phyloP scores from a whole-genome alignment of 2,329 filamentous ascomycete genomes.

The Dactylellina haptotyla region DNA sequence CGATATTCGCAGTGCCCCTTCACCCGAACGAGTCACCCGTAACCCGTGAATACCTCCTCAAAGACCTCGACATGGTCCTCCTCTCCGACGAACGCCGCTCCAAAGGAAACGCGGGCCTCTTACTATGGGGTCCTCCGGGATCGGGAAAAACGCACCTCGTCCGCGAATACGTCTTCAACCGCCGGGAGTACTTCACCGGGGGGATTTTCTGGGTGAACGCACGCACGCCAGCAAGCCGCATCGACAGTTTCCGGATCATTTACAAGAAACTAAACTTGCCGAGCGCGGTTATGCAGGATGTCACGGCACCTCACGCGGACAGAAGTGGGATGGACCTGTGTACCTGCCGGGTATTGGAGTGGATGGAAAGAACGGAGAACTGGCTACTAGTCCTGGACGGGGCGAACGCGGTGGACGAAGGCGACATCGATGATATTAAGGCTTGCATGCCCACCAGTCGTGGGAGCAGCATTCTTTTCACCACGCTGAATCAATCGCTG shows the following conservation, averaged over 20 bases:
- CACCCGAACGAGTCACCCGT: constrained; percentile 69
- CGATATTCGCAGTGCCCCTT: constrained; percentile 53
- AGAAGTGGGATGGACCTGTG: constrained; percentile 63
- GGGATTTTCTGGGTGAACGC: constrained; percentile 77
- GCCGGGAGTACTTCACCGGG: constrained; percentile 68
- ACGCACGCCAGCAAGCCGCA: constrained; percentile 60
- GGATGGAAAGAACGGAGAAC: constrained; percentile 71
- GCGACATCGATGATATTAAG: constrained; percentile 65
- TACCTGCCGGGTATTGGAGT: constrained; percentile 69
- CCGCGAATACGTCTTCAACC: constrained; percentile 70
- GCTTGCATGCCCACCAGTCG: constrained; percentile 73
- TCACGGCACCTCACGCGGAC: constrained; percentile 68
- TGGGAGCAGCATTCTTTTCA: constrained; percentile 74
- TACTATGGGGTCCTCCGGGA: constrained; percentile 73
- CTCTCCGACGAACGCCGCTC: constrained; percentile 68
- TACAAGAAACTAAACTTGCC: constrained; percentile 55
- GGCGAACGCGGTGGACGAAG: constrained; percentile 70
- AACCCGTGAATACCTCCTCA: constrained; percentile 70
- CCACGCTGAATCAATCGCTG: constrained; percentile 71
- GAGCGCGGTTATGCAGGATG: constrained; percentile 71
- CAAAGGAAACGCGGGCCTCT: constrained; percentile 71
- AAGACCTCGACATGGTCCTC: constrained; percentile 69
- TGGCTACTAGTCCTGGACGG: constrained; percentile 77
- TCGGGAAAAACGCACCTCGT: constrained; percentile 76
- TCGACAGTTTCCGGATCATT: constrained; percentile 46